phyloP scores from a whole-genome alignment of 2,329 filamentous ascomycete genomes.

The Sphaerulina musiva region DNA sequence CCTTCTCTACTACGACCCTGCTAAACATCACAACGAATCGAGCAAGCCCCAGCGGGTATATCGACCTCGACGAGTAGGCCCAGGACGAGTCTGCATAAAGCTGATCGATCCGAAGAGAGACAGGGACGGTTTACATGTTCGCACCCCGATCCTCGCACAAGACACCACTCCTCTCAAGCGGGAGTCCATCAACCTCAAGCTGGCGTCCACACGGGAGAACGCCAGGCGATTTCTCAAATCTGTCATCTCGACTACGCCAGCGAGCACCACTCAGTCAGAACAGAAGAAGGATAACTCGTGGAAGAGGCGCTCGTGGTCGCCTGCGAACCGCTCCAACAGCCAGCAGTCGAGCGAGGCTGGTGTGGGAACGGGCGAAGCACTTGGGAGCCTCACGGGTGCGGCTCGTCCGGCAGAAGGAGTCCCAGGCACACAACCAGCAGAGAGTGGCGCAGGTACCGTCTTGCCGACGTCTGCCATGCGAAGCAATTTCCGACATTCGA shows the following conservation, averaged over 20 bases:
- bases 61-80: constrained; percentile 48
- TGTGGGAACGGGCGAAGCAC: neutral
- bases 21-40: constrained; percentile 17
- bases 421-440: neutral
- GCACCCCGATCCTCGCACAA: constrained; percentile 11
- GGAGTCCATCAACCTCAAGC: constrained; percentile 36
- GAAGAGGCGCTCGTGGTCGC: constrained; percentile 32
- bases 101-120: constrained; percentile 43
- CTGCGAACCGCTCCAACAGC: constrained; percentile 22
- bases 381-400: neutral
- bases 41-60: constrained; percentile 36
- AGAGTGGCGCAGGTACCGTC: constrained; percentile 1
- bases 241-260: constrained; percentile 33
- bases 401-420: constrained; percentile 8
- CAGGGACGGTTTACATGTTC: constrained; percentile 22
- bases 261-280: constrained; percentile 8
- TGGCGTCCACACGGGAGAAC: constrained; percentile 46
- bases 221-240: constrained; percentile 46
- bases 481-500: constrained; percentile 36
- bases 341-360: constrained; percentile 19
- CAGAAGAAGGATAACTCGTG: constrained; percentile 16
- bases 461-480: constrained; percentile 31
- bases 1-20: constrained; percentile 23
- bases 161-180: constrained; percentile 13
- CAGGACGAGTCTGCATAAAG: constrained; percentile 53